Evolutionary conservation across 2,329 filamentous ascomycete genomes (phyloP).

Genomic region (Colletotrichum camelliae): DNA sequence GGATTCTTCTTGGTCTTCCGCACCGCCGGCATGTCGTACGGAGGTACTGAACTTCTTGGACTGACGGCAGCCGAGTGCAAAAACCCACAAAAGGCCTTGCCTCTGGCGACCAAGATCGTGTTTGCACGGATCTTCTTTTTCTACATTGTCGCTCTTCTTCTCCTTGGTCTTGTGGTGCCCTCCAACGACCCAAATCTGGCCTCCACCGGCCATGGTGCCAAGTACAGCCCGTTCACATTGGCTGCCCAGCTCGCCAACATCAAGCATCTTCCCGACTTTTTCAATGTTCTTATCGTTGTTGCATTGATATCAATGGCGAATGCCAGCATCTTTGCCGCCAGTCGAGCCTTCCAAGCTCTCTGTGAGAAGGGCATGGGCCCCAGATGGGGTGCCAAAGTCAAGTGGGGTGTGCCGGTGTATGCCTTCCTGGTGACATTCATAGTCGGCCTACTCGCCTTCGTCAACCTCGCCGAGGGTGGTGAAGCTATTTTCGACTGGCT

Average conservation of each 20-base stretch:
- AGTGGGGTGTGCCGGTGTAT: conserved; percentile 47
- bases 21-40: conserved; percentile 48
- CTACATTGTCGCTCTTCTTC: conserved; percentile 57
- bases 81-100: conserved; percentile 67
- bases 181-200: conserved; percentile 49
- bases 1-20: conserved; percentile 50
- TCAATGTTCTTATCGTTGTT: conserved; percentile 41
- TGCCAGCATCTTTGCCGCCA: conserved; percentile 46
- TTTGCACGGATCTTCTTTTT: conserved; percentile 63
- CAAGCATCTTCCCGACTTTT: conserved; percentile 30
- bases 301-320: conserved; percentile 43
- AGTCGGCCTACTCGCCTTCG: conserved; percentile 48
- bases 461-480: conserved; percentile 42
- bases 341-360: conserved; percentile 39
- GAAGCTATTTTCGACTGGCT: conserved; percentile 50
- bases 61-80: conserved; percentile 47
- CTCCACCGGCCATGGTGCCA: conserved; percentile 22
- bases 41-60: conserved; percentile 51
- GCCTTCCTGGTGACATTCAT: conserved; percentile 42
- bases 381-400: conserved; percentile 26
- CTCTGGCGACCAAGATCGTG: conserved; percentile 83
- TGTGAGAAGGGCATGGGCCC: conserved; percentile 40
- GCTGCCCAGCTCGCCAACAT: conserved; percentile 31
- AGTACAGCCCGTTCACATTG: conserved; percentile 32
- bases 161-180: conserved; percentile 55